Evolutionary conservation across 495 filamentous ascomycete genomes (phyloP), one percentile per base, ranked within the genome.

Genomic region (Xylaria acuta): DNA sequence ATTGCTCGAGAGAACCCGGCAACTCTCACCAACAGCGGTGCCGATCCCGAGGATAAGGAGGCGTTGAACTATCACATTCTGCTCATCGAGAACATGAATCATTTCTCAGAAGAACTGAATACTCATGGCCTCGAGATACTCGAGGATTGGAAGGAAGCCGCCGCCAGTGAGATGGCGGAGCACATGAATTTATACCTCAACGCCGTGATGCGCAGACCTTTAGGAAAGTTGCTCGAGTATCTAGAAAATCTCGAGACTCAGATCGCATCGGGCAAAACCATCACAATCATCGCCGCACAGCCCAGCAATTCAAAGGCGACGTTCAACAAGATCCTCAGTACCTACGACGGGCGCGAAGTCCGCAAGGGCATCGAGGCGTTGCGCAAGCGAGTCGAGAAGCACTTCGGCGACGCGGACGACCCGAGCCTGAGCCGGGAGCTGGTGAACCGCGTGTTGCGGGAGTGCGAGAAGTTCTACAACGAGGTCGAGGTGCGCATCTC

Each of bases 31-130:
- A 75, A 72, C 27, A 74, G 72, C 51, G 69, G 72, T 34, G 87
- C 89, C 58, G 86, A 88, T 71, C 88, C 84, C n/a, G 95, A 98
- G 76, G 95, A 98, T 79, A 98, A 98, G 80, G 95, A 97, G 78
- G 90, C 92, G 20, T 86, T 98, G 27, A 98, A 98, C 79, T 97
- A 97, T 82, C 94, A 98, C 79, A 97, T 98, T 75, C 88, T 97
- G 62, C 88, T 98, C 41, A 98, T 98, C 72, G 95, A 98, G 80
- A 98, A 98, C 79, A 97, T 98, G 95, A 96, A 97, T 79, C 94
- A 97, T 79, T 97, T 95, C 80, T 84, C 95, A 12, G 94, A 98
- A 75, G 95, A 98, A 78, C 90, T 97, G 12, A 92, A 96, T 73
- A 84, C 91, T n/a, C 87, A 89, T 49, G 84, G 84, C 22, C 89